A percentile compares a stretch with the other conserved stretches of the same genome.
These are phyloP conservation scores for Fragilaria crotonensis DNA, from an alignment of 108 stramenopile species.

Conservation along the genomic window DNA sequence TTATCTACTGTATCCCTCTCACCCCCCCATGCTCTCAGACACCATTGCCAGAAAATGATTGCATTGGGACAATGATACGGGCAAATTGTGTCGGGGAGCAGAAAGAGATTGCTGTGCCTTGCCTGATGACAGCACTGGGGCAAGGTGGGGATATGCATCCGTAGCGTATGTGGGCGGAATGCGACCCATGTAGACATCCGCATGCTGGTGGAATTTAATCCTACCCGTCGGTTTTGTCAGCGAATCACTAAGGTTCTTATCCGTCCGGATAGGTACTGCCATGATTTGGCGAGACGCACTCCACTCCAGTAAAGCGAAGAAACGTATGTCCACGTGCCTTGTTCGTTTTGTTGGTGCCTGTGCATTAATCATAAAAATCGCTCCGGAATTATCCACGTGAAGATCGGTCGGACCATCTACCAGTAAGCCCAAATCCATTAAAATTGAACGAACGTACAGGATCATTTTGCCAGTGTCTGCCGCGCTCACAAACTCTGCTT, in stretches of 20 bases:
- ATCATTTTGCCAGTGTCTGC: slow-evolving; percentile 18
- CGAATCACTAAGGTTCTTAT: slow-evolving; percentile 6
- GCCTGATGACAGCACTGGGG: too few species aligned
- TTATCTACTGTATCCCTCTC: too few species aligned
- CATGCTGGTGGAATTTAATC: neutral
- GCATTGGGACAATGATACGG: too few species aligned
- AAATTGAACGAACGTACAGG: slow-evolving; percentile 19
- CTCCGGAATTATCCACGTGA: slow-evolving; percentile 16
- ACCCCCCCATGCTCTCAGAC: too few species aligned
- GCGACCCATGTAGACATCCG: too few species aligned
- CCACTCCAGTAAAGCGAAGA: neutral
- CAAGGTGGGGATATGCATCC: too few species aligned
- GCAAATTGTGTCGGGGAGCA: too few species aligned
- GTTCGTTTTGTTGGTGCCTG: slow-evolving; percentile 11
- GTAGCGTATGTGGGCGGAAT: too few species aligned
- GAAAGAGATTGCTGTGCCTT: too few species aligned
- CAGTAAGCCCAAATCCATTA: slow-evolving; percentile 11
- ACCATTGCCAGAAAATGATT: too few species aligned
- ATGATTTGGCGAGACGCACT: too few species aligned
- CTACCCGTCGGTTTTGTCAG: slow-evolving; percentile 11
- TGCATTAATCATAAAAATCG: slow-evolving; percentile 10
- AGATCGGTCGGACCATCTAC: slow-evolving; percentile 7
- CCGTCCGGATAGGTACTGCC: too few species aligned
- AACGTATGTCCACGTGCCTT: slow-evolving; percentile 17
- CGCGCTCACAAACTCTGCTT: slow-evolving; percentile 15